Percentiles rank a stretch among this genome's conserved stretches.
Conservation (phyloP, 257 asterid genomes). For the Gentiana dahurica region DNA sequence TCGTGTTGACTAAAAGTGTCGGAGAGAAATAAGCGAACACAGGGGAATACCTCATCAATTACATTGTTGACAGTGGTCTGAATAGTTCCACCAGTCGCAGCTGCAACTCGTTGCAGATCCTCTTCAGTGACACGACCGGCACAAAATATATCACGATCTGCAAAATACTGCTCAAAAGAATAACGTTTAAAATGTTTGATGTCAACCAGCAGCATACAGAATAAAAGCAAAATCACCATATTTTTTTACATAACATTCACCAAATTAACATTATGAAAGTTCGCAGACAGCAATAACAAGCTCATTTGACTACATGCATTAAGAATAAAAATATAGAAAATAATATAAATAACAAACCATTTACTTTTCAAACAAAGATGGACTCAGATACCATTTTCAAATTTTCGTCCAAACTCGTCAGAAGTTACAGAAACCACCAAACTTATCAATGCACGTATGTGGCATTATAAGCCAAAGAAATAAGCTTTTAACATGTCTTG, state of each 20-base stretch:
- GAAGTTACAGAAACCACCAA: too few relatives aligned
- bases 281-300: background rate
- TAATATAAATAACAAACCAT: too few relatives aligned
- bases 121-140: slow-evolving; percentile 95
- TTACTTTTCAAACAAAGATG: too few relatives aligned
- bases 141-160: slow-evolving; percentile 88
- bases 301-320: too few relatives aligned
- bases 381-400: too few relatives aligned
- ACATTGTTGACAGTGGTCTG: slow-evolving; percentile 88
- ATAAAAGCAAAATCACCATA: background rate
- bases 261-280: too few relatives aligned
- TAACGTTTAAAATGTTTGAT: background rate
- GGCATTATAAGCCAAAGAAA: too few relatives aligned
- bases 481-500: too few relatives aligned
- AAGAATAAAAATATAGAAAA: too few relatives aligned
- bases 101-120: slow-evolving; percentile 81
- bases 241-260: background rate
- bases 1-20: background rate
- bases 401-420: too few relatives aligned
- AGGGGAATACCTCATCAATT: slow-evolving; percentile 60
- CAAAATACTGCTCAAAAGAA: slow-evolving; percentile 58
- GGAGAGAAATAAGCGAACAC: background rate
- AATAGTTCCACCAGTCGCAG: slow-evolving; percentile 80
- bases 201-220: background rate
- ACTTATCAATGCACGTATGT: too few relatives aligned